Conservation (phyloP, 2,329 filamentous ascomycete species). For the Cryphonectria naterciae region DNA sequence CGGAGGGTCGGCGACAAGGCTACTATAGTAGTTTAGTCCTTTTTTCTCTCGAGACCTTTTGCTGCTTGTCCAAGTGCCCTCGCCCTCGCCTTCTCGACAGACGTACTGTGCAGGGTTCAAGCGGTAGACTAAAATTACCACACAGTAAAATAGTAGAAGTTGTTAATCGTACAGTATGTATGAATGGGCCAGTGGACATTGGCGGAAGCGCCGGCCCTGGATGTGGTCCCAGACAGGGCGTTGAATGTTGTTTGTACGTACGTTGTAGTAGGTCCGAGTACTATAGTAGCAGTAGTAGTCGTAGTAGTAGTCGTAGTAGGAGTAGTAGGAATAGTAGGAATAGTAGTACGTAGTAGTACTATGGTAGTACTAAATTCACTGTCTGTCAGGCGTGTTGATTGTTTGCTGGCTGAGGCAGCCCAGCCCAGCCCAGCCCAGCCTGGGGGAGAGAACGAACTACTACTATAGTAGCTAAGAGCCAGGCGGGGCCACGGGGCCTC, state of each 20-base stretch:
- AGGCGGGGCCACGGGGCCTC: slow-evolving; percentile 17
- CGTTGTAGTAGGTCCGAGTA: not conserved
- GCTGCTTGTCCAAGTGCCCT: not conserved
- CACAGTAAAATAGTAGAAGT: not conserved
- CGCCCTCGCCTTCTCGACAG: not conserved
- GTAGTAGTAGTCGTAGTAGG: not conserved
- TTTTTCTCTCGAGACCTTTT: not conserved
- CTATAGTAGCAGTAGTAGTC: not conserved
- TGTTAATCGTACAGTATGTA: not conserved
- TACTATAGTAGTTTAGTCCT: not conserved
- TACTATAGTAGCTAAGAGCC: slow-evolving; percentile 4
- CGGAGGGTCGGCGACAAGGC: not conserved
- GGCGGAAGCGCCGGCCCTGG: not conserved
- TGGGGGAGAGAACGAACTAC: not conserved
- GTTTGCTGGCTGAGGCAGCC: not conserved
- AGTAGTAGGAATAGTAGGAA: not conserved
- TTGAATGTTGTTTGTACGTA: not conserved
- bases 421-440: not conserved
- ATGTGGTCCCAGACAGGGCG: not conserved
- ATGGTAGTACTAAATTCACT: not conserved
- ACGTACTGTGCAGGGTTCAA: not conserved
- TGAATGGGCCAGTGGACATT: not conserved
- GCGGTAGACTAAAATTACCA: not conserved
- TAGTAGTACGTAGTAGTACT: not conserved
- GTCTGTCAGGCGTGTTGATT: not conserved